Evolutionary conservation across 176 grass and related monocot genomes (phyloP), one percentile per base, ranked within the genome.

Genomic region (Thalia dealbata): DNA sequence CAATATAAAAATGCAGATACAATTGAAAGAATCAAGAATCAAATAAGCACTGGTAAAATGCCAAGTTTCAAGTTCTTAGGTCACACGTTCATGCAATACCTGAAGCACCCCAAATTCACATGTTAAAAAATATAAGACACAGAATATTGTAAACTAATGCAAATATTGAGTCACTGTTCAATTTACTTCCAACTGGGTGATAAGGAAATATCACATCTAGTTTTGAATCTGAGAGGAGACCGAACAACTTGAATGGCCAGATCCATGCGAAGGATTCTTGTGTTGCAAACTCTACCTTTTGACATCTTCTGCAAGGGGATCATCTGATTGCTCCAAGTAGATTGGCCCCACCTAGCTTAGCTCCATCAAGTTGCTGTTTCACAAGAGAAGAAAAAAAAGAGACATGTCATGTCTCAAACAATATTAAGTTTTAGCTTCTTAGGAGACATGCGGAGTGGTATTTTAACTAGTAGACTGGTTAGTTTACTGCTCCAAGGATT

Each of bases 291-390:
- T 29, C 16, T 22, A 19, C 65, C 16, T 43, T 3, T 28, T 25
- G 3, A 42, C 2, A 29, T 64, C 61, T 64, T 65, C 62, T 35
- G 28, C 14, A 7, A 14, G 13, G 13, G 0, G 9, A 45, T 68
- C 21, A 96, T 83, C 89, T 90, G 82, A 86, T 90, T 65, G 89
- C 87, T 58, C 89, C 87, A 72, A 92, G 80, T 51, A 96, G 82
- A 96, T 92, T 96, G 70, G 92, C 92, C 30, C 92, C 89, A 60
- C 89, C 92, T 58, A 96, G 84, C 73, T 88, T 96, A 71, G 92
- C 92, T 70, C 87, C 92, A 22, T 82, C 86, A 32, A 96, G 83
- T 86, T 84, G 67, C 82, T 96, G 84, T 76, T 65, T n/a, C 75
- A 81, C 9, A 54, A 85, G 29, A 21, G 76, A 72, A 79, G 73